Base-by-base conservation (phyloP, 2,329 filamentous ascomycete species). In the Helminthosporium solani region DNA sequence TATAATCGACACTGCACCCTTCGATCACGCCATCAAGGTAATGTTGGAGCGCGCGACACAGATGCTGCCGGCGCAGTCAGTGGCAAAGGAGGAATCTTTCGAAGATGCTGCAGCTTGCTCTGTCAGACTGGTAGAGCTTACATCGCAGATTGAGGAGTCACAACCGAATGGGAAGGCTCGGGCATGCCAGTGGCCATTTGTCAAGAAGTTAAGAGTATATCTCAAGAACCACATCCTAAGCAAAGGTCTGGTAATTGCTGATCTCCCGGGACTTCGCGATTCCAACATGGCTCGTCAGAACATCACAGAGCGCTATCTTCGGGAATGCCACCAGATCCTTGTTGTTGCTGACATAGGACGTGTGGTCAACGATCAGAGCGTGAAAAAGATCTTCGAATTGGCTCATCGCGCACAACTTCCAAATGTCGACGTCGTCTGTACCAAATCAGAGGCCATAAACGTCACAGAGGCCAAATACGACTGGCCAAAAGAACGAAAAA, bases 201-300 rank as follows among this genome's bases (percentile, higher is more conserved):
- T 78, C 16, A 63, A 63, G 28, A 77, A 72, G 46, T 68, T 77
- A 19, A 71, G 74, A 40, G 73, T 79, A 0, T 74, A 63, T 33
- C 50, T 72, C 9, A 72, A 73, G 12, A 70, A 76, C 0, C 60
- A 76, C 47, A 76, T 79, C 15, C 54, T 79, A 7, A 76, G 73
- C 45, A 74, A 71, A 42, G 77, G 76, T 0, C 64, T 79, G 1
- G 57, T 78, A 3, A 65, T 79, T 6, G 75, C 75, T 0, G 76
- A 79, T 46, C 68, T 79, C 15, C 76, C 76, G 20, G 75, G 74
- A 76, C 70, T 79, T 7, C 74, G 72, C 1, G 76, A 79, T 54
- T 44, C 72, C 20, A 78, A 79, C 50, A 62, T 68, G 2, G 75
- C 75, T 9, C 66, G 76, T 3, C 58, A 66, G 27, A 61, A 56